phyloP scores from a whole-genome alignment of 768 basidiomycete genomes.

The Collybia sordida region DNA sequence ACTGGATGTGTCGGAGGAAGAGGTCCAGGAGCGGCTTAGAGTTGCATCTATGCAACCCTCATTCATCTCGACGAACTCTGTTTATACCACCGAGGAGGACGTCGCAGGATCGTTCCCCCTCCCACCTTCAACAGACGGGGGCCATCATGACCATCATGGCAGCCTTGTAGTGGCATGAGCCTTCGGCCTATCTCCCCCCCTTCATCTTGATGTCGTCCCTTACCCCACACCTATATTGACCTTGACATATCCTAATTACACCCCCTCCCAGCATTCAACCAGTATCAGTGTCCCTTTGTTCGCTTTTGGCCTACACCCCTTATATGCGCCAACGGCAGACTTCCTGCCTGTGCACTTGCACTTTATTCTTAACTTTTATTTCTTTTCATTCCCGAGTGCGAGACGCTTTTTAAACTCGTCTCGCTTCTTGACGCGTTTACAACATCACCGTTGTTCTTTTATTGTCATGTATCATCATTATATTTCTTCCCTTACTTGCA shows the following conservation, averaged over 20 bases:
- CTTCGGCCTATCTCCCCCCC: background rate
- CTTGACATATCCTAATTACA: conserved; percentile 3
- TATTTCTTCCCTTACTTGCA: too few species aligned
- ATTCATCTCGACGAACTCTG: conserved; percentile 31
- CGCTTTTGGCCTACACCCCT: too few species aligned
- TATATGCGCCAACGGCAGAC: too few species aligned
- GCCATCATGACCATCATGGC: conserved; percentile 3
- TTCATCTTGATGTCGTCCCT: background rate
- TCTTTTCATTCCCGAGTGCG: too few species aligned
- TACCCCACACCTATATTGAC: conserved; percentile 3
- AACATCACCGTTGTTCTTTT: too few species aligned
- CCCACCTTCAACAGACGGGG: conserved; percentile 26
- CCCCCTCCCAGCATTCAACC: background rate
- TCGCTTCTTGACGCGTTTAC: too few species aligned
- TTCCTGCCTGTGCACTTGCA: too few species aligned
- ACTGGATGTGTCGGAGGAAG: conserved; percentile 49
- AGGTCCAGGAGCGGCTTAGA: conserved; percentile 49
- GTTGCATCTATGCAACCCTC: conserved; percentile 63
- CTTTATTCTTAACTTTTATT: too few species aligned
- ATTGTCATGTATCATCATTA: too few species aligned
- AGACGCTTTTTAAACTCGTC: too few species aligned
- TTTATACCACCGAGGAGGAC: conserved; percentile 34
- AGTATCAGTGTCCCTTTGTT: too few species aligned
- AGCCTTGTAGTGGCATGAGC: too few species aligned
- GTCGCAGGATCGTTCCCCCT: conserved; percentile 38